A percentile compares a stretch with the other conserved stretches of the same genome.
Conservation (phyloP, 768 basidiomycete species). For the Pholiota molesta region DNA sequence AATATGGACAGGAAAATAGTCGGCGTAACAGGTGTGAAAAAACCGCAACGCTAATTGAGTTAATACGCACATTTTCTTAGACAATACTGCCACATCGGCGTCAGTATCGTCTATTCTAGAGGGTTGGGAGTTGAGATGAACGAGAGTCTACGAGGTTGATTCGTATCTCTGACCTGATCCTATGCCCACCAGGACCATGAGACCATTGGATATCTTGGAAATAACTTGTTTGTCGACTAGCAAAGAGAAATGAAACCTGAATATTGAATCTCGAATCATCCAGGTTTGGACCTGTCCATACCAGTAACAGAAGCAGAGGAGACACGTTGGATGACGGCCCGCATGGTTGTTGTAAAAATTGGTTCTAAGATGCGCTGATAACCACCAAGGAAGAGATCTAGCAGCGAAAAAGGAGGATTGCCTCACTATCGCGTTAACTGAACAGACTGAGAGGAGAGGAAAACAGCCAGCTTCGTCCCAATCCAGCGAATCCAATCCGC, state of each 20-base stretch:
- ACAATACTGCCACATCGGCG: conserved; percentile 68
- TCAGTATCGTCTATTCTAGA: conserved; percentile 74
- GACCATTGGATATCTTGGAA: conserved; percentile 80
- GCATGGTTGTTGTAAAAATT: conserved; percentile 48
- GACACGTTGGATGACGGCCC: conserved; percentile 86
- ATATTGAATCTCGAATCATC: neutral
- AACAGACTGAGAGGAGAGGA: neutral
- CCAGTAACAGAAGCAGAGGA: conserved; percentile 84
- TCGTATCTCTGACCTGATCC: conserved; percentile 59
- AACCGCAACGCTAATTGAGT: conserved; percentile 20
- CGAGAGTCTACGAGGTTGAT: neutral
- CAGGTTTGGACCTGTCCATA: conserved; percentile 29
- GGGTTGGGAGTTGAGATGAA: conserved; percentile 14
- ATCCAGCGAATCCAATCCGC: neutral
- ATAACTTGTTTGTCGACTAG: conserved; percentile 80
- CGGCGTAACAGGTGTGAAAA: conserved; percentile 19
- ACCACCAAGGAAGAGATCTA: neutral
- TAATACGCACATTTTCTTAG: conserved; percentile 78
- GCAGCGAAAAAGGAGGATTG: neutral
- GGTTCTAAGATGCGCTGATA: neutral
- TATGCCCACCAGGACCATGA: conserved; percentile 92
- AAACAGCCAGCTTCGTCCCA: neutral
- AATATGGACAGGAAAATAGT: conserved; percentile 12
- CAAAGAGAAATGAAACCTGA: neutral
- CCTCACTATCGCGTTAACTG: neutral